These are phyloP conservation scores for Ceratonia siliqua DNA, from an alignment of 306 rosid genomes.

Conservation along the genomic window DNA sequence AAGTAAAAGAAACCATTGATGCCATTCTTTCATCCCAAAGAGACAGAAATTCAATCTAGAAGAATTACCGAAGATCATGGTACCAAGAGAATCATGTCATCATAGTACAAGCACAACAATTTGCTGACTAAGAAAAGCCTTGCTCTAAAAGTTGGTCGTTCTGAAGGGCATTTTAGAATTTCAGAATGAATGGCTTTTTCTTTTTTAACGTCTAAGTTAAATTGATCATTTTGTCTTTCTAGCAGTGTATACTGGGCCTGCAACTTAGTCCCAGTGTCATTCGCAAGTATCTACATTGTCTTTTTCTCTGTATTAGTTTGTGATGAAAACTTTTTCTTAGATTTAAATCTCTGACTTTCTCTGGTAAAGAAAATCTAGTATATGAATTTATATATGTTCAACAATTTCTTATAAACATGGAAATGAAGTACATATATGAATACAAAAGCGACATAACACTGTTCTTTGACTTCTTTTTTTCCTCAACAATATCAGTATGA, in stretches of 20 bases:
- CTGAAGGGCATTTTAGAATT: slow-evolving; percentile 34
- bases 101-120: slow-evolving; percentile 20
- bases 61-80: neutral
- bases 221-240: neutral
- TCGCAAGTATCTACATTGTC: slow-evolving; percentile 7
- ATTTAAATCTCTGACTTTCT: slow-evolving; percentile 32
- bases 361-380: neutral
- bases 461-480: slow-evolving; percentile 23
- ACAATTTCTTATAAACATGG: slow-evolving; percentile 12
- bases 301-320: slow-evolving; percentile 9
- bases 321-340: neutral
- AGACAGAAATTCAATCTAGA: slow-evolving; percentile 53
- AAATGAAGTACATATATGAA: neutral
- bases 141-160: slow-evolving; percentile 24
- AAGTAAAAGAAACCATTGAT: slow-evolving; percentile 93
- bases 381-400: neutral
- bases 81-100: slow-evolving; percentile 24
- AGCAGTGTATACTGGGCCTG: slow-evolving; percentile 18
- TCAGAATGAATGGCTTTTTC: slow-evolving; percentile 26
- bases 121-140: slow-evolving; percentile 36
- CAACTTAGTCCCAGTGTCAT: slow-evolving; percentile 32
- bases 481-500: neutral
- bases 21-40: slow-evolving; percentile 70
- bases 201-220: slow-evolving; percentile 27
- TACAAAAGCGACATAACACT: neutral